A percentile compares a stretch with the other conserved stretches of the same genome.
phyloP scores from a whole-genome alignment of 2,329 filamentous ascomycete species.

The Colletotrichum sp. region DNA sequence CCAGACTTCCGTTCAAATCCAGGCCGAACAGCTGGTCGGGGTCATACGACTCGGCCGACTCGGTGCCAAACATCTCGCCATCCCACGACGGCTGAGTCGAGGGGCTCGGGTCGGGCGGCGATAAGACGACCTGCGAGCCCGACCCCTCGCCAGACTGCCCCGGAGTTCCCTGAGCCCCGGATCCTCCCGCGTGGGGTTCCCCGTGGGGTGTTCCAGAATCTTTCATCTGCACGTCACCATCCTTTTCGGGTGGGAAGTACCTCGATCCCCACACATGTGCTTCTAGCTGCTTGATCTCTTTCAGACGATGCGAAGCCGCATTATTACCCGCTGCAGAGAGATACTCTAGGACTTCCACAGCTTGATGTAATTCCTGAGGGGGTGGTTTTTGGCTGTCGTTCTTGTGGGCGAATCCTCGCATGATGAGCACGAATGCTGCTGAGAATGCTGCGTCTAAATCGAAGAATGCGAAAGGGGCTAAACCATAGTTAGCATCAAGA shows the following conservation, averaged over 20 bases:
- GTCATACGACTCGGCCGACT: not conserved
- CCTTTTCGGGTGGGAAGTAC: slow-evolving; percentile 16
- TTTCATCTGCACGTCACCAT: slow-evolving; percentile 12
- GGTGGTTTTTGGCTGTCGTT: slow-evolving; percentile 24
- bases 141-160: not conserved
- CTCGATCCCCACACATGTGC: slow-evolving; percentile 29
- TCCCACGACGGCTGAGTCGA: slow-evolving; percentile 16
- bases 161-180: not conserved
- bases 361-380: slow-evolving; percentile 27
- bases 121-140: not conserved
- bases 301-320: slow-evolving; percentile 26
- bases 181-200: not conserved
- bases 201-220: slow-evolving; percentile 23
- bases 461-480: slow-evolving; percentile 31
- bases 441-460: slow-evolving; percentile 32
- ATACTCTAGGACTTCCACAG: slow-evolving; percentile 27
- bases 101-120: slow-evolving; percentile 6
- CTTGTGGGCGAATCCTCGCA: slow-evolving; percentile 30
- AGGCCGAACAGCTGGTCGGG: slow-evolving; percentile 20
- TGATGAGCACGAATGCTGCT: slow-evolving; percentile 30
- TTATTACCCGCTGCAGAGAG: slow-evolving; percentile 28
- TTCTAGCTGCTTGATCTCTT: slow-evolving; percentile 31
- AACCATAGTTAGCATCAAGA: too few relatives aligned
- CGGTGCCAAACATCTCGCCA: slow-evolving; percentile 14
- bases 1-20: slow-evolving; percentile 22